Percentiles rank a stretch among this genome's conserved stretches.
Evolutionary conservation across 805 yeast genomes (phyloP).

Genomic region (Saccharomyces jurei): DNA sequence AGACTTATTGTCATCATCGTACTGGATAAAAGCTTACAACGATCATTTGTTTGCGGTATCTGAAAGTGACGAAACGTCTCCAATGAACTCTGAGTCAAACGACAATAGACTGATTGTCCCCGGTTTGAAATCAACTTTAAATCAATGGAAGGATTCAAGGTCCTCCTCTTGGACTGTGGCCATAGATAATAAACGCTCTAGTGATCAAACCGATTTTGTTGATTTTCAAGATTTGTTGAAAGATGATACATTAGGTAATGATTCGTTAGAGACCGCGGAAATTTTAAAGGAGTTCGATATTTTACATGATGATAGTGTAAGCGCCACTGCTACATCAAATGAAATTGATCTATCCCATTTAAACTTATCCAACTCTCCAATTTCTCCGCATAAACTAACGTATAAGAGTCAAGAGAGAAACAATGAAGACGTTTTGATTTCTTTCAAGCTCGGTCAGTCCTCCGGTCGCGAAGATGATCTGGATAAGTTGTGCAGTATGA

Average conservation of each 20-base stretch:
- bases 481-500: conserved; percentile 3
- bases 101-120: background rate
- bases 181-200: background rate
- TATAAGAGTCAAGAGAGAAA: background rate
- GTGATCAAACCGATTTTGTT: background rate
- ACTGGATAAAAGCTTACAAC: background rate
- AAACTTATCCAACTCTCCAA: background rate
- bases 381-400: background rate
- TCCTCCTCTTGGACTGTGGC: background rate
- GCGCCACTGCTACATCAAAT: background rate
- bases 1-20: background rate
- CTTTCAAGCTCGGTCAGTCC: background rate
- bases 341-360: background rate
- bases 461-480: background rate
- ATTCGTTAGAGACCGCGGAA: background rate
- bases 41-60: background rate
- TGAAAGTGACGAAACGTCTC: background rate
- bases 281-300: background rate
- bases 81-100: background rate
- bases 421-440: background rate
- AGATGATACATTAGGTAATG: background rate
- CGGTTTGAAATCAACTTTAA: background rate
- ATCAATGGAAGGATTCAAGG: background rate
- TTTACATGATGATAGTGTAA: background rate
- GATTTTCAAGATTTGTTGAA: background rate